These are phyloP conservation scores for Xylaria sp. DNA, from an alignment of 2,329 filamentous ascomycete genomes.

Conservation along the genomic window DNA sequence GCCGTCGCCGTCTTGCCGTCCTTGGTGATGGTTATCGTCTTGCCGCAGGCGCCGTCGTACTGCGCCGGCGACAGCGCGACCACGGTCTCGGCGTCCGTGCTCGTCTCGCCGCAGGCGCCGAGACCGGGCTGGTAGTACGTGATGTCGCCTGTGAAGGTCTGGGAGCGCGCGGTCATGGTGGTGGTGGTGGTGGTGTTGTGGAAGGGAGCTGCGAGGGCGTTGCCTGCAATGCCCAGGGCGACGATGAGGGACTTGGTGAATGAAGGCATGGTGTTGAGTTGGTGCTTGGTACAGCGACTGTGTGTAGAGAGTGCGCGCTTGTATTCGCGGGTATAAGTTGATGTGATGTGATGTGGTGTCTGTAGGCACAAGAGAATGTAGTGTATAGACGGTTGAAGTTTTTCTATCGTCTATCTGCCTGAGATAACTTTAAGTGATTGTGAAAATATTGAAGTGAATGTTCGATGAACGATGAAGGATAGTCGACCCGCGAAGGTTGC, in stretches of 20 bases:
- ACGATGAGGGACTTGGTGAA: slow-evolving; percentile 38
- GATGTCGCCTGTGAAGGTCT: slow-evolving; percentile 42
- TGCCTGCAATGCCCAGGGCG: slow-evolving; percentile 38
- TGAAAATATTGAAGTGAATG: slow-evolving; percentile 26
- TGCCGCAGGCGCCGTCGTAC: slow-evolving; percentile 47
- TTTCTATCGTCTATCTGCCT: slow-evolving; percentile 10
- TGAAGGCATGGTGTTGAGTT: slow-evolving; percentile 42
- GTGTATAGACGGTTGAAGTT: not conserved
- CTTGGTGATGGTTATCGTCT: slow-evolving; percentile 45
- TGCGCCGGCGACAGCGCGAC: slow-evolving; percentile 46
- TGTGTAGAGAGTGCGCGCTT: not conserved
- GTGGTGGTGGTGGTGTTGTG: not conserved
- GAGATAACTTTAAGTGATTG: slow-evolving; percentile 19
- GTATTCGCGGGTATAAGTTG: not conserved
- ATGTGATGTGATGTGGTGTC: not conserved
- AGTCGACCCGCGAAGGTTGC: slow-evolving; percentile 22
- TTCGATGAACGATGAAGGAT: slow-evolving; percentile 17
- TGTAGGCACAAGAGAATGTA: slow-evolving; percentile 13
- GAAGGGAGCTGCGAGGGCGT: slow-evolving; percentile 33
- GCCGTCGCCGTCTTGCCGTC: slow-evolving; percentile 43
- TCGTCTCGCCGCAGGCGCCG: slow-evolving; percentile 45
- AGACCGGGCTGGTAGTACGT: slow-evolving; percentile 48
- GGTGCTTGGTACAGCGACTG: slow-evolving; percentile 10
- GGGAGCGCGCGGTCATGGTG: slow-evolving; percentile 3
- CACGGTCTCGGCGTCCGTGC: slow-evolving; percentile 41